A percentile compares a stretch with the other conserved stretches of the same genome.
Conservation (phyloP, 2,329 filamentous ascomycete species). For the Pseudogymnoascus sp. region DNA sequence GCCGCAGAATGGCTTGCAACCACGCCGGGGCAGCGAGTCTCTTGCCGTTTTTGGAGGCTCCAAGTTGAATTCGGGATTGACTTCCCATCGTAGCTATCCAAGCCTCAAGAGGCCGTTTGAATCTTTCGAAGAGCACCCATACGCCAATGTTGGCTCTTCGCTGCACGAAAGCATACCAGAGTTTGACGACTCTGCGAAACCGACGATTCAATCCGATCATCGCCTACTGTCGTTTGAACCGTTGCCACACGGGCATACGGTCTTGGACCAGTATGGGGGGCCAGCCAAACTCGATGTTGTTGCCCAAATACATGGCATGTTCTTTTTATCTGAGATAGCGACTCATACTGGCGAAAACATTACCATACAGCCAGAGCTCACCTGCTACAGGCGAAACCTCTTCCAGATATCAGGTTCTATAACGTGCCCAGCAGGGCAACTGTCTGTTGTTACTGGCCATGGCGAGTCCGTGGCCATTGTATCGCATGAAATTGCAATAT, state of each 20-base stretch:
- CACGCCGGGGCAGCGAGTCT: constrained; percentile 2
- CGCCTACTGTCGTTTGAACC: constrained; percentile 28
- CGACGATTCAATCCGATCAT: constrained; percentile 29
- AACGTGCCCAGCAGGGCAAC: constrained; percentile 67
- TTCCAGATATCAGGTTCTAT: constrained; percentile 93
- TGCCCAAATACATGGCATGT: constrained; percentile 81
- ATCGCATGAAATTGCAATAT: constrained; percentile 78
- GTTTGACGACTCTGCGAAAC: constrained; percentile 23
- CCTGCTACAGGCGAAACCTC: constrained; percentile 89
- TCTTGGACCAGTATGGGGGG: constrained; percentile 44
- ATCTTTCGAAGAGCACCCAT: constrained; percentile 22
- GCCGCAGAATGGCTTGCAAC: neutral
- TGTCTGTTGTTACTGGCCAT: constrained; percentile 75
- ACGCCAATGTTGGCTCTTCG: constrained; percentile 24
- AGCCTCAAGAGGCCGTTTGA: constrained; percentile 28
- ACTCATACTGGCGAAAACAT: constrained; percentile 44
- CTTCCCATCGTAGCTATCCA: constrained; percentile 27
- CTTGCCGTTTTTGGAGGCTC: neutral
- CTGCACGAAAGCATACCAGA: constrained; percentile 23
- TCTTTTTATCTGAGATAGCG: constrained; percentile 64
- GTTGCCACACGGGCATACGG: constrained; percentile 33
- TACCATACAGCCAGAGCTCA: constrained; percentile 67
- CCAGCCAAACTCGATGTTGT: constrained; percentile 42
- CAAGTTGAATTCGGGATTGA: constrained; percentile 15
- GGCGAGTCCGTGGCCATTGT: constrained; percentile 77